Evolutionary conservation across 2,329 filamentous ascomycete species (phyloP).

Genomic region (Trichoderma sp.): DNA sequence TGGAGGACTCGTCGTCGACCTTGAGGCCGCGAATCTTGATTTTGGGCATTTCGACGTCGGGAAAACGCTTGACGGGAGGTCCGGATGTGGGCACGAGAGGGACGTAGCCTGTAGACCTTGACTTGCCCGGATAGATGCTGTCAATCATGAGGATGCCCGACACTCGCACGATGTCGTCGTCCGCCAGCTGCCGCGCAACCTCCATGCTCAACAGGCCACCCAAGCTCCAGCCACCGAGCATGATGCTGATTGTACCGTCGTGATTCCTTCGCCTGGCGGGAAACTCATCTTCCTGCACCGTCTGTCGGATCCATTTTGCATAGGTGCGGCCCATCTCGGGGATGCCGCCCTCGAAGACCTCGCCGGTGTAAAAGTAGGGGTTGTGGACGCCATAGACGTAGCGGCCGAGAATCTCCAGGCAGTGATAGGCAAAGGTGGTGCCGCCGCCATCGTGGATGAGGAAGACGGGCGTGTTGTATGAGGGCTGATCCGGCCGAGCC

Average conservation of each 20-base stretch:
- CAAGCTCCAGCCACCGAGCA: slow-evolving; percentile 57
- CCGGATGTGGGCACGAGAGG: neutral
- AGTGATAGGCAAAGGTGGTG: slow-evolving; percentile 58
- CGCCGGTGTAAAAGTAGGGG: slow-evolving; percentile 48
- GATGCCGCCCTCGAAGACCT: slow-evolving; percentile 51
- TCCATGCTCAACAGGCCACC: slow-evolving; percentile 54
- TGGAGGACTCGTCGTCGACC: slow-evolving; percentile 21
- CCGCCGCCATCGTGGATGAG: slow-evolving; percentile 62
- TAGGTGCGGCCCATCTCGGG: slow-evolving; percentile 55
- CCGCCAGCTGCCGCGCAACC: slow-evolving; percentile 44
- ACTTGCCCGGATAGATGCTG: slow-evolving; percentile 40
- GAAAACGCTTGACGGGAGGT: neutral
- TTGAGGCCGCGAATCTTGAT: neutral
- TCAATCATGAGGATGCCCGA: slow-evolving; percentile 55
- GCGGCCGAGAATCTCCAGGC: slow-evolving; percentile 48
- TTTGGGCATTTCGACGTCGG: neutral
- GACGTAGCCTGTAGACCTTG: slow-evolving; percentile 13
- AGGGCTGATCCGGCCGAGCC: slow-evolving; percentile 26
- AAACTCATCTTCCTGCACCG: slow-evolving; percentile 34
- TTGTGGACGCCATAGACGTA: slow-evolving; percentile 55
- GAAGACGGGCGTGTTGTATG: slow-evolving; percentile 45
- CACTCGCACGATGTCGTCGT: slow-evolving; percentile 39
- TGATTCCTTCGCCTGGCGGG: slow-evolving; percentile 28
- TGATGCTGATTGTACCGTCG: slow-evolving; percentile 37
- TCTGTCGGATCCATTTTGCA: slow-evolving; percentile 42